Percentiles rank a stretch among this genome's conserved stretches.
These are phyloP conservation scores for Fraxinus quadrangulata DNA, from an alignment of 257 asterid genomes.

Conservation along the genomic window DNA sequence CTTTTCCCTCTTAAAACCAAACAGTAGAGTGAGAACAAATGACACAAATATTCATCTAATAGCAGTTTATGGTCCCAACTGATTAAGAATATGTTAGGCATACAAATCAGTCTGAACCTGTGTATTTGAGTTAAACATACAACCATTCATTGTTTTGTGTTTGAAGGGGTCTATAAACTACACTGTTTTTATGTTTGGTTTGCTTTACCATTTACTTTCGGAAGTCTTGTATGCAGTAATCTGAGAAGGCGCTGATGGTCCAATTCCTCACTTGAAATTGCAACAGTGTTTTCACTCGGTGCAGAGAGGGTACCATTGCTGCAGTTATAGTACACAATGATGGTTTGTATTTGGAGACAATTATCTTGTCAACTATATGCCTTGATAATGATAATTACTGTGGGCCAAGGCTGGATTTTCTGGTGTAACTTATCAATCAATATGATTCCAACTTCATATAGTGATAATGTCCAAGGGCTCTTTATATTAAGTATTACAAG, in stretches of 20 bases:
- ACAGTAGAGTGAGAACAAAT: background rate
- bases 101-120: background rate
- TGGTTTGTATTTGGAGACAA: background rate
- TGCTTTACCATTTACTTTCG: background rate
- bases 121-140: background rate
- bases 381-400: background rate
- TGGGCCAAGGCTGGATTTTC: background rate
- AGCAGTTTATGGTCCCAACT: background rate
- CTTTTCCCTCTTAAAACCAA: background rate
- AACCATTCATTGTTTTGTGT: background rate
- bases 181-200: background rate
- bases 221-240: background rate
- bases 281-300: background rate
- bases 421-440: background rate
- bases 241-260: background rate
- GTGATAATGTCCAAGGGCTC: background rate
- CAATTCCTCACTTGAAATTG: background rate
- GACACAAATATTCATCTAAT: background rate
- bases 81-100: background rate
- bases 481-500: background rate
- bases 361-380: background rate
- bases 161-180: background rate
- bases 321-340: background rate
- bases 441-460: background rate
- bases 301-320: background rate